phyloP scores from a whole-genome alignment of 768 basidiomycete species.

The Paxillus rubicundulus region DNA sequence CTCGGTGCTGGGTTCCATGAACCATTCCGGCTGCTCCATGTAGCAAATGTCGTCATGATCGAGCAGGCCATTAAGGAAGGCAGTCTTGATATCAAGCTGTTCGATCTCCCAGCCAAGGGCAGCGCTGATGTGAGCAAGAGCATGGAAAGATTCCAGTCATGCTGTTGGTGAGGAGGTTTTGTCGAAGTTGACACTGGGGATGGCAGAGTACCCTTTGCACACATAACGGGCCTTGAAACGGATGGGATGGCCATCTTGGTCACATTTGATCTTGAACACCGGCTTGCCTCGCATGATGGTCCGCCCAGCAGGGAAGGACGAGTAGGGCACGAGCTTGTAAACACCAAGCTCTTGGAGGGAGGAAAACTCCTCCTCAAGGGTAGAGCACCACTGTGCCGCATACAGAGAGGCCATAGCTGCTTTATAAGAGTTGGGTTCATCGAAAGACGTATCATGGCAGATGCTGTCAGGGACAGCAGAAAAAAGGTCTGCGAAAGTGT shows the following conservation, averaged over 20 bases:
- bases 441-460: neutral
- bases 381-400: constrained; percentile 18
- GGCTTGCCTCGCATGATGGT: constrained; percentile 23
- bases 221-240: constrained; percentile 41
- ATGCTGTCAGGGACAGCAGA: too few relatives aligned
- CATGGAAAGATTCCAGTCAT: constrained; percentile 37
- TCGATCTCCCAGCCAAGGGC: constrained; percentile 31
- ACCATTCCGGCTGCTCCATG: constrained; percentile 35
- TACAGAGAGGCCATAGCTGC: constrained; percentile 20
- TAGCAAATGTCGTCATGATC: constrained; percentile 29
- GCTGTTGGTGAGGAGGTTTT: too few relatives aligned
- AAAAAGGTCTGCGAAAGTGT: too few relatives aligned
- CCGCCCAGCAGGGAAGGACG: constrained; percentile 16
- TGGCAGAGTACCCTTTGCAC: constrained; percentile 41
- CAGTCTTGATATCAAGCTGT: too few relatives aligned
- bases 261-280: constrained; percentile 29
- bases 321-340: constrained; percentile 18
- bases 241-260: constrained; percentile 7
- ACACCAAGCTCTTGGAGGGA: constrained; percentile 15
- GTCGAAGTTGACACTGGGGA: constrained; percentile 40
- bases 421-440: constrained; percentile 15
- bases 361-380: constrained; percentile 23
- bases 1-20: constrained; percentile 15
- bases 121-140: constrained; percentile 37
- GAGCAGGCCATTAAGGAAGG: constrained; percentile 37